Conservation (phyloP, 495 filamentous ascomycete genomes). For the Daldinia grandis region DNA sequence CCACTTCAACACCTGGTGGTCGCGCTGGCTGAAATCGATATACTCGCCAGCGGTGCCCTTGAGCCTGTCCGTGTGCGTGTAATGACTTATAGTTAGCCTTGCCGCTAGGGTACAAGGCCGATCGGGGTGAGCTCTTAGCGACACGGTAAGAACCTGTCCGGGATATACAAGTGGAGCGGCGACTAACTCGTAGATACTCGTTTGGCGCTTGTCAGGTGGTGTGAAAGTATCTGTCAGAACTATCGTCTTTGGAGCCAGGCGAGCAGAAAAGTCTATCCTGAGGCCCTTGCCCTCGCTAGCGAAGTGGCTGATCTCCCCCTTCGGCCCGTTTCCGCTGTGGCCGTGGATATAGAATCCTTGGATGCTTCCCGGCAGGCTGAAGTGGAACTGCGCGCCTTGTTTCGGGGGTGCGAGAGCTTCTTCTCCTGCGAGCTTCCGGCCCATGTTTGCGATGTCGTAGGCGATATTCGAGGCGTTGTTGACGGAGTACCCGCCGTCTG, state of each 20-base stretch:
- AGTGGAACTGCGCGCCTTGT: slow-evolving; percentile 46
- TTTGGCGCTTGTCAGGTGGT: slow-evolving; percentile 25
- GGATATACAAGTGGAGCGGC: slow-evolving; percentile 44
- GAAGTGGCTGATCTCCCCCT: slow-evolving; percentile 24
- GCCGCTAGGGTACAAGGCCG: background rate
- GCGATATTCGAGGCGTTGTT: slow-evolving; percentile 48
- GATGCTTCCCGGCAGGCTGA: slow-evolving; percentile 44
- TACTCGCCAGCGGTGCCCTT: slow-evolving; percentile 5
- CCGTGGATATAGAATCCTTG: slow-evolving; percentile 41
- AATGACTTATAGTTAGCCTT: slow-evolving; percentile 28
- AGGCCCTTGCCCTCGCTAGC: slow-evolving; percentile 22
- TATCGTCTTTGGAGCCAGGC: slow-evolving; percentile 20
- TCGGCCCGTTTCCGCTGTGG: background rate
- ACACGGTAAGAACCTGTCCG: slow-evolving; percentile 36
- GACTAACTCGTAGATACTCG: slow-evolving; percentile 37
- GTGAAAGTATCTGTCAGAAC: slow-evolving; percentile 40
- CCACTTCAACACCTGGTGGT: slow-evolving; percentile 23
- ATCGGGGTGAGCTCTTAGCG: slow-evolving; percentile 4
- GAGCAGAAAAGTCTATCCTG: slow-evolving; percentile 24
- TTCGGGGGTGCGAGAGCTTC: slow-evolving; percentile 35
- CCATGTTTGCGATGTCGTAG: slow-evolving; percentile 40
- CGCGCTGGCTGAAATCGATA: background rate
- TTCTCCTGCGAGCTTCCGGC: slow-evolving; percentile 27
- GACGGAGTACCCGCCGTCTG: slow-evolving; percentile 48
- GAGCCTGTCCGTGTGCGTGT: slow-evolving; percentile 32